Percentiles rank a stretch among this genome's conserved stretches.
Evolutionary conservation across 2,329 filamentous ascomycete species (phyloP).

Genomic region (Fusarium austroafricanum): DNA sequence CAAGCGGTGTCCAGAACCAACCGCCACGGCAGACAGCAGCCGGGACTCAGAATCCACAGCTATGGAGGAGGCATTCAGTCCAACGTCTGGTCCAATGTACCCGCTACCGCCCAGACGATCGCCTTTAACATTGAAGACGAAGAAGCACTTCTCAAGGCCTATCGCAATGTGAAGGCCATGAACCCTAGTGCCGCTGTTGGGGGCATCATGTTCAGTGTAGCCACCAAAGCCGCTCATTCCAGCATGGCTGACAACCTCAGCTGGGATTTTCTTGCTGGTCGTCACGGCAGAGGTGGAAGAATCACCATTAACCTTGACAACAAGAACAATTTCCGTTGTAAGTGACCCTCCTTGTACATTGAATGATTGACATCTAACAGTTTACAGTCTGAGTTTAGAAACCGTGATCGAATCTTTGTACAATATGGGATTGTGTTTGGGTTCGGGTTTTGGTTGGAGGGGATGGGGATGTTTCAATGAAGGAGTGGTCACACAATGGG

Average conservation of each 20-base stretch:
- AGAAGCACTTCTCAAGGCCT: constrained; percentile 12
- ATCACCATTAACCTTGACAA: neutral
- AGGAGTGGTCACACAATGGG: neutral
- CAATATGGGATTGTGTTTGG: no score
- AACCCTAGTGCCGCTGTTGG: constrained; percentile 9
- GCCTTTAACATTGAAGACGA: constrained; percentile 18
- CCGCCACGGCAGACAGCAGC: neutral
- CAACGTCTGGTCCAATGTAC: constrained; percentile 19
- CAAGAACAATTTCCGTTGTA: neutral
- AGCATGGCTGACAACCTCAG: neutral
- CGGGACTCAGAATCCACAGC: constrained; percentile 14
- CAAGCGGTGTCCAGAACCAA: neutral
- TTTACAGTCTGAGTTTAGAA: neutral
- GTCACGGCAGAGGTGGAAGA: neutral
- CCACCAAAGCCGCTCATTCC: neutral
- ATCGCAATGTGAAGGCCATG: constrained; percentile 22
- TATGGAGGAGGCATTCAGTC: constrained; percentile 8
- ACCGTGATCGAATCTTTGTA: neutral
- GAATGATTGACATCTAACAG: neutral
- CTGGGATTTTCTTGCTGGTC: constrained; percentile 3
- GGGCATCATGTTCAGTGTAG: constrained; percentile 18
- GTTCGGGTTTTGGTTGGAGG: neutral
- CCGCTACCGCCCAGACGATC: neutral
- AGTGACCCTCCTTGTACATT: neutral
- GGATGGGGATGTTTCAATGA: no score